A percentile compares a stretch with the other conserved stretches of the same genome.
phyloP scores from a whole-genome alignment of 352 stramenopile genomes.

The Pythium rishiriense region DNA sequence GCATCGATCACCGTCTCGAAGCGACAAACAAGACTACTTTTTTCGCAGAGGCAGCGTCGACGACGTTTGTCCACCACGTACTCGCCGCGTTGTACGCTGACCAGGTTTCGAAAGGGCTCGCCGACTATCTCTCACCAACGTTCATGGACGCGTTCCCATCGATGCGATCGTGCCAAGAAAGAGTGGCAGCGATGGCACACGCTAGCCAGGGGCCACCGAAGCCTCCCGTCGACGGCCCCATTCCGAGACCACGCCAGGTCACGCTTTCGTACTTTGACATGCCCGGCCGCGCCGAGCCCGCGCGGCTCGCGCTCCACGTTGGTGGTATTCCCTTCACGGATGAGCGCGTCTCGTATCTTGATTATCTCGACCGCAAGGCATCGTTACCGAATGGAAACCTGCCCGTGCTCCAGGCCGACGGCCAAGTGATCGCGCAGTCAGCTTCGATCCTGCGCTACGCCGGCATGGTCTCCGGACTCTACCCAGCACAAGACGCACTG shows the following conservation, averaged over 20 bases:
- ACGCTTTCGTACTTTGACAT: conserved; percentile 6
- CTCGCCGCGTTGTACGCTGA: not conserved
- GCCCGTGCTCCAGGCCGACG: conserved; percentile 43
- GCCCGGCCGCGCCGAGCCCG: conserved; percentile 49
- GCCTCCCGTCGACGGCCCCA: no score
- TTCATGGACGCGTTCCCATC: not conserved
- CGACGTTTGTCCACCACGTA: conserved; percentile 21
- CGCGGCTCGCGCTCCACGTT: conserved; percentile 48
- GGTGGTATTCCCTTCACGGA: conserved; percentile 62
- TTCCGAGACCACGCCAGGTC: not conserved
- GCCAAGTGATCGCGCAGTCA: conserved; percentile 43
- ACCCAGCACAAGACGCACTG: no score
- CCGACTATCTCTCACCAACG: not conserved
- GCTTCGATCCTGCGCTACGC: conserved; percentile 59
- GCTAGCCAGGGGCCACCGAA: no score
- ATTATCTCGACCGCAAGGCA: conserved; percentile 48
- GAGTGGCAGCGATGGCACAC: not conserved
- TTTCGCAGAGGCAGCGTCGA: not conserved
- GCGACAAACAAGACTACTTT: not conserved
- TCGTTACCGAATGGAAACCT: conserved; percentile 47
- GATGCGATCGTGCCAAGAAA: not conserved
- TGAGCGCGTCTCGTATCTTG: conserved; percentile 36
- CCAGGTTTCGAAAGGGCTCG: not conserved
- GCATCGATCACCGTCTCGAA: not conserved
- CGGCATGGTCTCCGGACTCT: no score